A percentile compares a stretch with the other conserved stretches of the same genome.
Evolutionary conservation across 768 basidiomycete genomes (phyloP).

Genomic region (Kondoa malvinella): DNA sequence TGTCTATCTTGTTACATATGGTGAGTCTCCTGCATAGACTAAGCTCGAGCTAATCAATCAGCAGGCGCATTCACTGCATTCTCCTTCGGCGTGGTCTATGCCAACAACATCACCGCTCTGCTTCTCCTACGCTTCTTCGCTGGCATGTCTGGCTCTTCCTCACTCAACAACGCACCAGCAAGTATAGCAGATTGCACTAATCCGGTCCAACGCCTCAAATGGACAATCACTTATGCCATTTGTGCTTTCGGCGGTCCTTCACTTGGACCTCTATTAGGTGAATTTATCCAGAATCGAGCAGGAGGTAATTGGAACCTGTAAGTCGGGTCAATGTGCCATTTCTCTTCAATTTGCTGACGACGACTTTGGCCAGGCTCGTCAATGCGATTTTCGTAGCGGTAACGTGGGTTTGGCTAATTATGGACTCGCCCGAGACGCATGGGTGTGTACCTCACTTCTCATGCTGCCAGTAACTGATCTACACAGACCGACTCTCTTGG

Average conservation of each 20-base stretch:
- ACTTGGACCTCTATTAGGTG: background rate
- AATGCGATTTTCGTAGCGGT: background rate
- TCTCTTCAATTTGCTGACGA: no score
- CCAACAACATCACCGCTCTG: background rate
- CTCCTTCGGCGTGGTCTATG: background rate
- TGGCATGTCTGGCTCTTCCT: background rate
- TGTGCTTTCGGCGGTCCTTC: background rate
- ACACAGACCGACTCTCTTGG: background rate
- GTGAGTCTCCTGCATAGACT: background rate
- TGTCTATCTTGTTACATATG: background rate
- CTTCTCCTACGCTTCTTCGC: background rate
- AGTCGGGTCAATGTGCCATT: no score
- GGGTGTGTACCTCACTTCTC: background rate
- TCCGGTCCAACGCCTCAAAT: background rate
- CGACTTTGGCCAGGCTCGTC: no score
- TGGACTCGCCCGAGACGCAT: background rate
- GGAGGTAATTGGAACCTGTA: background rate
- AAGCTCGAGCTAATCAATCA: background rate
- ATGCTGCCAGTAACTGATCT: background rate
- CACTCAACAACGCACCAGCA: background rate
- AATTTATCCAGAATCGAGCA: background rate
- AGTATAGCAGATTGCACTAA: background rate
- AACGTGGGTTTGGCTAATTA: background rate
- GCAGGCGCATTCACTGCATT: background rate
- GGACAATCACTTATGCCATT: background rate